These are phyloP conservation scores for Nothophaeocryptopus gaeumannii DNA, from an alignment of 2,329 filamentous ascomycete genomes.

Conservation along the genomic window DNA sequence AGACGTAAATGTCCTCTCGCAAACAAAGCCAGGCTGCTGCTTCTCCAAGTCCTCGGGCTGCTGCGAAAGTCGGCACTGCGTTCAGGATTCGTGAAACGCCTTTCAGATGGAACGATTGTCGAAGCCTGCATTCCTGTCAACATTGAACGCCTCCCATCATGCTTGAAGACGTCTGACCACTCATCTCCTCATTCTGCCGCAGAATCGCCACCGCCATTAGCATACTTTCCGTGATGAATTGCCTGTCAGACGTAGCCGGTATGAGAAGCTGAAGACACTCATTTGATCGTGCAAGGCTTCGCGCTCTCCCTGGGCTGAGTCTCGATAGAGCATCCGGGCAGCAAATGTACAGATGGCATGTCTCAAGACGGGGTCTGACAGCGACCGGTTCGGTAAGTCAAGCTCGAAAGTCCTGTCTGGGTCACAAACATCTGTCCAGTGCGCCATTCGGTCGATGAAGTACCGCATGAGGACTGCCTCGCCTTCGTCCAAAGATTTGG, in stretches of 20 bases:
- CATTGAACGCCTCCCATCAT: too few species aligned
- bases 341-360: conserved; percentile 49
- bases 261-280: conserved; percentile 49
- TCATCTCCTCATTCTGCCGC: conserved; percentile 50
- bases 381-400: conserved; percentile 47
- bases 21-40: conserved; percentile 43
- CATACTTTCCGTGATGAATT: conserved; percentile 47
- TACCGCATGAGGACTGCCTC: conserved; percentile 19
- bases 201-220: conserved; percentile 50
- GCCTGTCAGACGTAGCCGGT: conserved; percentile 42
- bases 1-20: conserved; percentile 43
- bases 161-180: conserved; percentile 7
- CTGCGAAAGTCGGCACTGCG: conserved; percentile 38
- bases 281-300: conserved; percentile 47
- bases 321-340: conserved; percentile 45
- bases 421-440: conserved; percentile 19
- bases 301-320: conserved; percentile 39
- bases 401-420: conserved; percentile 38
- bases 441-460: conserved; percentile 18
- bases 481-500: not conserved
- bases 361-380: conserved; percentile 47
- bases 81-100: conserved; percentile 41
- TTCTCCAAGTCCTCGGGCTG: conserved; percentile 41
- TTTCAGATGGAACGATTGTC: conserved; percentile 42
- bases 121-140: conserved; percentile 19